phyloP scores from a whole-genome alignment of 805 yeast genomes.

The Candida anglica region DNA sequence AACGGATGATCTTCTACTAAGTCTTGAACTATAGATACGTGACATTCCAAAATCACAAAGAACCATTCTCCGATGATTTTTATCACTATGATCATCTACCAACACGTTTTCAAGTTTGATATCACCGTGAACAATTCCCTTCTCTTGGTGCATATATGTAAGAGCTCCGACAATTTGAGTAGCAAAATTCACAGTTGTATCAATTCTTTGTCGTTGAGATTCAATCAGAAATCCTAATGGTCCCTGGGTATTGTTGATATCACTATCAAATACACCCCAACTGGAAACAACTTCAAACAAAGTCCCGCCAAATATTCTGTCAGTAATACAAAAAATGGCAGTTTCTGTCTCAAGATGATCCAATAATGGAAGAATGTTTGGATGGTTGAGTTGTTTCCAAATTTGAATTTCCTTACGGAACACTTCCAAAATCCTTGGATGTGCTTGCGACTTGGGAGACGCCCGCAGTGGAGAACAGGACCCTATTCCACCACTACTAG shows the following conservation, averaged over 20 bases:
- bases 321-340: conserved; percentile 70
- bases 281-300: conserved; percentile 67
- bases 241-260: conserved; percentile 21
- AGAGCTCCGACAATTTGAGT: conserved; percentile 58
- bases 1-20: conserved; percentile 17
- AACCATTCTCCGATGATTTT: conserved; percentile 37
- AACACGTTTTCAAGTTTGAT: conserved; percentile 78
- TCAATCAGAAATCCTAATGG: conserved; percentile 24
- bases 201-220: conserved; percentile 29
- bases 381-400: conserved; percentile 70
- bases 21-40: conserved; percentile 24
- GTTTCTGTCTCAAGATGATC: conserved; percentile 57
- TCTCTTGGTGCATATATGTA: conserved; percentile 50
- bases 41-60: conserved; percentile 93
- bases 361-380: conserved; percentile 58
- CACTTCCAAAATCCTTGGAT: conserved; percentile 49
- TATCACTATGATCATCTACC: conserved; percentile 37
- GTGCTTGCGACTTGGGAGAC: conserved; percentile 13
- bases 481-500: not conserved
- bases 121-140: conserved; percentile 76
- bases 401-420: conserved; percentile 69
- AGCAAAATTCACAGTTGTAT: conserved; percentile 28
- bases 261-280: conserved; percentile 52
- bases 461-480: too few relatives aligned
- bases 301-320: conserved; percentile 70